A percentile compares a stretch with the other conserved stretches of the same genome.
Conservation (phyloP, 2,329 filamentous ascomycete species). For the Nothophoma quercina region DNA sequence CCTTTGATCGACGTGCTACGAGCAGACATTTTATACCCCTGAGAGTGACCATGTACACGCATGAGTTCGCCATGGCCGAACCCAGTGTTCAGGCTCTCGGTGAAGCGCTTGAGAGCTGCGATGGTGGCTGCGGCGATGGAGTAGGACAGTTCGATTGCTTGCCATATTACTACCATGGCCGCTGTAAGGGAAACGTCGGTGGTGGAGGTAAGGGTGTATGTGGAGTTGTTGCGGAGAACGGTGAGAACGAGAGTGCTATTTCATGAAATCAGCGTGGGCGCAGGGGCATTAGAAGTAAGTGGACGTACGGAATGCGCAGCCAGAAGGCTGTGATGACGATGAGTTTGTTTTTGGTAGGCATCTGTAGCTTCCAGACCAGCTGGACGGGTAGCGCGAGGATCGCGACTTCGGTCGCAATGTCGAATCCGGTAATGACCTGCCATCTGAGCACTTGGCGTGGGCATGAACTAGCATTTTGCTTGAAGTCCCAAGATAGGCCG, state of each 20-base stretch:
- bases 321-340: slow-evolving; percentile 28
- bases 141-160: slow-evolving; percentile 20
- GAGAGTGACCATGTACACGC: slow-evolving; percentile 12
- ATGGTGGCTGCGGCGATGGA: slow-evolving; percentile 20
- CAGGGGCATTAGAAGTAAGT: neutral
- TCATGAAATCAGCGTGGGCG: neutral
- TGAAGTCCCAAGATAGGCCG: slow-evolving; percentile 6
- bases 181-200: slow-evolving; percentile 10
- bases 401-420: slow-evolving; percentile 17
- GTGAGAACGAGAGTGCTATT: slow-evolving; percentile 17
- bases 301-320: slow-evolving; percentile 22
- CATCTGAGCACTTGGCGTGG: slow-evolving; percentile 15
- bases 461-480: neutral
- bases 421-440: slow-evolving; percentile 19
- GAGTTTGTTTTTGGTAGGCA: slow-evolving; percentile 22
- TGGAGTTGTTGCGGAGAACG: slow-evolving; percentile 12
- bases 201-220: slow-evolving; percentile 6
- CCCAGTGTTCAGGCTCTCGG: slow-evolving; percentile 22
- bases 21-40: slow-evolving; percentile 17
- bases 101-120: slow-evolving; percentile 20
- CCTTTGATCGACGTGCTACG: slow-evolving; percentile 5
- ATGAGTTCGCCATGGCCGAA: slow-evolving; percentile 25
- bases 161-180: slow-evolving; percentile 22
- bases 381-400: slow-evolving; percentile 24
- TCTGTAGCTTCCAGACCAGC: slow-evolving; percentile 26